A percentile compares a stretch with the other conserved stretches of the same genome.
Conservation (phyloP, 495 filamentous ascomycete species). For the Acidomyces sp. region DNA sequence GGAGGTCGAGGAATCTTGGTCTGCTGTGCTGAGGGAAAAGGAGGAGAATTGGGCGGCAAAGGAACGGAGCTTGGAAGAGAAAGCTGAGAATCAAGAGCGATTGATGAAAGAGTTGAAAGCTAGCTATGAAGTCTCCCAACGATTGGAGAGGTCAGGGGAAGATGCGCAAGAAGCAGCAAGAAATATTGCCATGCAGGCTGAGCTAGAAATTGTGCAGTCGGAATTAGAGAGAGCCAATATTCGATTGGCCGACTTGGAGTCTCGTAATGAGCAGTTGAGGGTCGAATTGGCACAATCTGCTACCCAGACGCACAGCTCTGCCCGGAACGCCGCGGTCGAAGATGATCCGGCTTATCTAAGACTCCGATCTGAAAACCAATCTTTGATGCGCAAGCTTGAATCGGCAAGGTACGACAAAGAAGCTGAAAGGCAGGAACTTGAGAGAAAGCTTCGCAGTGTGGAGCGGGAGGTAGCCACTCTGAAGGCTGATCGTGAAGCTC, state of each 20-base stretch:
- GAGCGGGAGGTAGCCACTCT: slow-evolving; percentile 60
- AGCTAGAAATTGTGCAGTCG: slow-evolving; percentile 81
- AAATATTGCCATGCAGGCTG: slow-evolving; percentile 62
- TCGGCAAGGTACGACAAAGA: slow-evolving; percentile 69
- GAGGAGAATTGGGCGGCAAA: slow-evolving; percentile 93
- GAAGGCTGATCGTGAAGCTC: slow-evolving; percentile 52
- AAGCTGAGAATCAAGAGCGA: slow-evolving; percentile 85
- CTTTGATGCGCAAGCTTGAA: slow-evolving; percentile 75
- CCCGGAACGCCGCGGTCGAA: slow-evolving; percentile 38
- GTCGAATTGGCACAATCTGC: slow-evolving; percentile 80
- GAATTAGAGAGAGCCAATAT: slow-evolving; percentile 84
- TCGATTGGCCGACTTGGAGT: slow-evolving; percentile 79
- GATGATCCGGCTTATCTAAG: slow-evolving; percentile 81
- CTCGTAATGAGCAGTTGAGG: slow-evolving; percentile 84
- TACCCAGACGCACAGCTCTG: slow-evolving; percentile 53
- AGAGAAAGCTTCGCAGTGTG: slow-evolving; percentile 54
- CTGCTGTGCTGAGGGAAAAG: slow-evolving; percentile 85
- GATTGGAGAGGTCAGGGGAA: slow-evolving; percentile 59
- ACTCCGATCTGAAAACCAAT: slow-evolving; percentile 81
- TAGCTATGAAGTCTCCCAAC: slow-evolving; percentile 90
- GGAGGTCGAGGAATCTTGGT: slow-evolving; percentile 83
- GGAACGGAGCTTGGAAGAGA: slow-evolving; percentile 82
- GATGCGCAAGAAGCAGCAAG: slow-evolving; percentile 38
- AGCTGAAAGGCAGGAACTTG: slow-evolving; percentile 55
- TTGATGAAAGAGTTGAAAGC: slow-evolving; percentile 90